Conservation (phyloP, 2,329 filamentous ascomycete species). For the Phoma sp. region DNA sequence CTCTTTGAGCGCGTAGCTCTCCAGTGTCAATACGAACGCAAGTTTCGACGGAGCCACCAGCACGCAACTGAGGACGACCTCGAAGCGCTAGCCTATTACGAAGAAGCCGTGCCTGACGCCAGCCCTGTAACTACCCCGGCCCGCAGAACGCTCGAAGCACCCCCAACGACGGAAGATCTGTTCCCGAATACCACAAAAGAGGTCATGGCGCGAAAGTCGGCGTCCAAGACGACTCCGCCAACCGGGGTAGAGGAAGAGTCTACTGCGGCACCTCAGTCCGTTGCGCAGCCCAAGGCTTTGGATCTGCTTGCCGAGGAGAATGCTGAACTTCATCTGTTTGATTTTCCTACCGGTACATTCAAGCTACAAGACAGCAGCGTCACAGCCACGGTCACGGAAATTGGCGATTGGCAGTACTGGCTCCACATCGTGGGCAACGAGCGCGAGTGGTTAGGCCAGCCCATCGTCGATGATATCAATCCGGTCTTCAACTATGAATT, state of each 20-base stretch:
- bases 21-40: constrained; percentile 97
- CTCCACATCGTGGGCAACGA: constrained; percentile 79
- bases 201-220: constrained; percentile 53
- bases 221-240: constrained; percentile 38
- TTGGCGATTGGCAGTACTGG: constrained; percentile 95
- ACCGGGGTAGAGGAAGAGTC: constrained; percentile 49
- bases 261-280: constrained; percentile 66
- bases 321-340: constrained; percentile 91
- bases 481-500: constrained; percentile 99
- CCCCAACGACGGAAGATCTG: constrained; percentile 40
- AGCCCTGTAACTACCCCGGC: constrained; percentile 61
- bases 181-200: constrained; percentile 46
- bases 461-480: constrained; percentile 88
- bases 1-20: constrained; percentile 83
- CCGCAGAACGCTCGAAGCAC: constrained; percentile 41
- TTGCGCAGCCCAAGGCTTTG: constrained; percentile 67
- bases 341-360: constrained; percentile 86
- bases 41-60: constrained; percentile 80
- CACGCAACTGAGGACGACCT: constrained; percentile 83
- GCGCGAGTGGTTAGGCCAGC: constrained; percentile 84
- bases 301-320: constrained; percentile 77
- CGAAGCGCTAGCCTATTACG: constrained; percentile 78
- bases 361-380: constrained; percentile 77
- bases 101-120: constrained; percentile 65
- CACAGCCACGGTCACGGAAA: constrained; percentile 79